A percentile compares a stretch with the other conserved stretches of the same genome.
Evolutionary conservation across 164 flowering plant species (phyloP).

Genomic region (Brasenia schreberi): DNA sequence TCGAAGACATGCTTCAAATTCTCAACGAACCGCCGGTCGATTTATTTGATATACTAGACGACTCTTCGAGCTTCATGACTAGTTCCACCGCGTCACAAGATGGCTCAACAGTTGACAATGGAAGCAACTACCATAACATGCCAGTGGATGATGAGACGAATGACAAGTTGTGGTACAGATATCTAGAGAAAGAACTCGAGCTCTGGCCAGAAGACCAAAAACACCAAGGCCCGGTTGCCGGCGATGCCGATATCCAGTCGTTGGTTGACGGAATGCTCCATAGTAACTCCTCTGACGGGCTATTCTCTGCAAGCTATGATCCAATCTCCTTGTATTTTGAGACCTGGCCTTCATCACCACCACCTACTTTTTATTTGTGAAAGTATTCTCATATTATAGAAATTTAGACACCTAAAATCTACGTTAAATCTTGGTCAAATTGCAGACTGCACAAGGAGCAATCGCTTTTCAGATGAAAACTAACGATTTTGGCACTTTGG

Average conservation of each 20-base stretch:
- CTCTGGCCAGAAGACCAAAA: slow-evolving; percentile 7
- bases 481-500: too few relatives aligned
- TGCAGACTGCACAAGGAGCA: too few relatives aligned
- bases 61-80: background rate
- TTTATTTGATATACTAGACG: slow-evolving; percentile 34
- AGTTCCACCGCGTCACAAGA: slow-evolving; percentile 4
- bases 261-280: background rate
- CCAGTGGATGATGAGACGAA: background rate
- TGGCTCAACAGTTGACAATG: background rate
- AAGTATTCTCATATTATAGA: background rate
- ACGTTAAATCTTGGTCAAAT: too few relatives aligned
- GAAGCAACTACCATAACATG: slow-evolving; percentile 1
- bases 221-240: background rate
- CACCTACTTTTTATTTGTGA: background rate
- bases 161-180: slow-evolving; percentile 25
- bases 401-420: too few relatives aligned
- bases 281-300: background rate
- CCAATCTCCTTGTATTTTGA: slow-evolving; percentile 8
- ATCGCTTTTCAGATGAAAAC: too few relatives aligned
- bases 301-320: slow-evolving; percentile 2
- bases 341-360: slow-evolving; percentile 5
- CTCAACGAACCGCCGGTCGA: slow-evolving; percentile 24
- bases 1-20: slow-evolving; percentile 12
- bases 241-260: background rate
- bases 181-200: slow-evolving; percentile 44